Evolutionary conservation across 192 early-diverging fungal genomes (phyloP), one percentile per base, ranked within the genome.

Genomic region (Linnemannia schmuckeri): DNA sequence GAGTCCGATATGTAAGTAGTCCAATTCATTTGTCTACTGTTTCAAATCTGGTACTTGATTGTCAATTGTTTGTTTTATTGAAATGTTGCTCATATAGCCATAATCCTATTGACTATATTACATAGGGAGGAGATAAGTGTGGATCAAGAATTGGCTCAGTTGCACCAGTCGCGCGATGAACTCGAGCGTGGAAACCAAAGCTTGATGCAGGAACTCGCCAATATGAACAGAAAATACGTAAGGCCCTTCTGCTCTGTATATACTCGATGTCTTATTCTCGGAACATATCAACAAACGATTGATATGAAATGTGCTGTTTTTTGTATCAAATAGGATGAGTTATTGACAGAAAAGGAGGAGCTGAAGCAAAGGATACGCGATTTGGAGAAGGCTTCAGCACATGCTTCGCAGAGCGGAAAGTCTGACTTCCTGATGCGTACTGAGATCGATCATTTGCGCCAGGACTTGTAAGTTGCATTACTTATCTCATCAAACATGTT

Each of bases 361-460:
- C 85, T 97, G 24, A 92, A 94, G 79, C 86, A 80, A 37, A 91
- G 94, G 75, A 88, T 99, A 86, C 90, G 91, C 40, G 97, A 99
- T 69, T 90, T 97, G 89, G 97, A 98, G 83, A 89, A 88, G 38
- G 91, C 94, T 0, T 89, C 97, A 72, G 92, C 94, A 30, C 92
- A 93, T 24, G 92, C 94, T 27, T 89, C 93, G 73, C 93, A 96
- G 81, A 93, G 93, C 38, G 97, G 96, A 27, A 94, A 94, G 86
- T 90, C 93, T 27, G 97, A 99, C 75, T 97, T 97, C 80, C 80
- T 98, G 61, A 91, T 97, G 90, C 89, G 93, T 44, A 92, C 94
- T 33, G 97, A 99, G 88, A 97, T 97, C 78, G 96, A 97, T 46
- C 94, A 94, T 52, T 88, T 99, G 78, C 96, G 96, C 63, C 92